phyloP scores from a whole-genome alignment of 805 yeast species.

The Metschnikowia kofuensis region DNA sequence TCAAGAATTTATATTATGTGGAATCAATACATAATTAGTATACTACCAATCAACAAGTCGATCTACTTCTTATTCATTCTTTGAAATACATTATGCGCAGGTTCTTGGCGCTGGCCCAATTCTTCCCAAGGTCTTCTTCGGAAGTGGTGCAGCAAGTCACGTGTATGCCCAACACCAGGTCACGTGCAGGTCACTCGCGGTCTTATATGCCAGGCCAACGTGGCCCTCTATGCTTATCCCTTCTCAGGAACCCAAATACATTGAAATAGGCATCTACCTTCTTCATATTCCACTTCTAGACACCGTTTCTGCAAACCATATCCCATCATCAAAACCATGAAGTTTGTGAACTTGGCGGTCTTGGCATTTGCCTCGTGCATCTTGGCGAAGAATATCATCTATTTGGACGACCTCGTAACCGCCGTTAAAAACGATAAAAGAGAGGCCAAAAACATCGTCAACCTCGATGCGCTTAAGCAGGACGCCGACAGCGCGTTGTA shows the following conservation, averaged over 20 bases:
- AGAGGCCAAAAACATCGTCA: slow-evolving; percentile 20
- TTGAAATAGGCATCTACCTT: no score
- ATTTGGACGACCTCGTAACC: slow-evolving; percentile 14
- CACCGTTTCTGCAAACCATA: no score
- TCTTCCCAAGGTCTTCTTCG: no score
- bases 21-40: no score
- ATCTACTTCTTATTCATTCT: no score
- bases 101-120: no score
- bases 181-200: background rate
- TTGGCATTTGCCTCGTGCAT: slow-evolving; percentile 15
- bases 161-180: background rate
- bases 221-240: background rate
- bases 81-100: no score
- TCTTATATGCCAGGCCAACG: background rate
- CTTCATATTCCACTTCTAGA: background rate
- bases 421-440: slow-evolving; percentile 14
- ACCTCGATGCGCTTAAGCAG: slow-evolving; percentile 13
- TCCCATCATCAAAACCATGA: slow-evolving; percentile 6
- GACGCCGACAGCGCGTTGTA: slow-evolving; percentile 4
- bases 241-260: no score
- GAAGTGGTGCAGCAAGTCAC: background rate
- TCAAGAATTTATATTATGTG: no score
- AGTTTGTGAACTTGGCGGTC: slow-evolving; percentile 11
- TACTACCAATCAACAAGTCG: no score
- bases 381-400: slow-evolving; percentile 17